A percentile compares a stretch with the other conserved stretches of the same genome.
Evolutionary conservation across 306 rosid genomes (phyloP).

Genomic region (Sicyos edulis): DNA sequence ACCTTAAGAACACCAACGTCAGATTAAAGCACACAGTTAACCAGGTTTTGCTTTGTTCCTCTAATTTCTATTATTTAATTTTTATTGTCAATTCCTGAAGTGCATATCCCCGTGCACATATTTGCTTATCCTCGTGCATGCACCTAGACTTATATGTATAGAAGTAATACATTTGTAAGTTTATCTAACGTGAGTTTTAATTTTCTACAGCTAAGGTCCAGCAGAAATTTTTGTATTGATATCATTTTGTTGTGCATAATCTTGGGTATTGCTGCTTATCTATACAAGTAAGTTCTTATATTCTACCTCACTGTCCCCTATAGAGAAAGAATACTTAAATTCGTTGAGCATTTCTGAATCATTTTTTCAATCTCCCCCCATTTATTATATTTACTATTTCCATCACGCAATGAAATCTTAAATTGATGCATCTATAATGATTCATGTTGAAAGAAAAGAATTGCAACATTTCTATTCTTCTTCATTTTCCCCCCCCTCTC

Average conservation of each 20-base stretch:
- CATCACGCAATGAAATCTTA: background rate
- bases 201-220: slow-evolving; percentile 78
- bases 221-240: slow-evolving; percentile 94
- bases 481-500: background rate
- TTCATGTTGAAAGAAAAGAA: background rate
- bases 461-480: background rate
- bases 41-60: slow-evolving; percentile 52
- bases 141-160: slow-evolving; percentile 14
- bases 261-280: slow-evolving; percentile 96
- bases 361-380: background rate
- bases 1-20: slow-evolving; percentile 93
- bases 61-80: background rate
- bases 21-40: slow-evolving; percentile 89
- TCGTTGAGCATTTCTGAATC: background rate
- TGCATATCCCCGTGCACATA: background rate
- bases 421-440: background rate
- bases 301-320: slow-evolving; percentile 7
- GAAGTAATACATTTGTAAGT: slow-evolving; percentile 2
- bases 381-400: background rate
- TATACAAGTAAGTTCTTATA: slow-evolving; percentile 71
- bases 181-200: slow-evolving; percentile 30
- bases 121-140: background rate
- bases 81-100: slow-evolving; percentile 9
- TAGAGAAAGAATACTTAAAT: background rate
- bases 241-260: slow-evolving; percentile 80